Conservation (phyloP, 495 filamentous ascomycete species). For the Aspergillus coremiiformis region DNA sequence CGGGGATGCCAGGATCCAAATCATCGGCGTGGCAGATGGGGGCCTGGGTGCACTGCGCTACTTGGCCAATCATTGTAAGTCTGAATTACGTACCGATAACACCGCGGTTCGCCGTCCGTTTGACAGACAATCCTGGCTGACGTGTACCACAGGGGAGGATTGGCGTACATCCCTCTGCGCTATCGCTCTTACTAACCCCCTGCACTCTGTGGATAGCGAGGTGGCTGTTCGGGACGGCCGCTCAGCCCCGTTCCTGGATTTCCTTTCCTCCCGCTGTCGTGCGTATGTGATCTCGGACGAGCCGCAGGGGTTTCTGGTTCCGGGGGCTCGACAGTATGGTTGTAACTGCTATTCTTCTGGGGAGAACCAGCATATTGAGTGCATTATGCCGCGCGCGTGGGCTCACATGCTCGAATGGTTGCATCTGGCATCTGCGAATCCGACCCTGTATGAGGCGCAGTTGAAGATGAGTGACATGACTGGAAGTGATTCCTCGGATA, state of each 20-base stretch:
- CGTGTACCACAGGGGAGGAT: conserved; percentile 24
- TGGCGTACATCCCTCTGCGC: conserved; percentile 30
- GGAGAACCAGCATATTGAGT: conserved; percentile 31
- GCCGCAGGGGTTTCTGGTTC: conserved; percentile 40
- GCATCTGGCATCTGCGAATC: conserved; percentile 25
- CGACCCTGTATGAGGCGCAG: conserved; percentile 22
- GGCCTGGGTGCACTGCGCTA: conserved; percentile 47
- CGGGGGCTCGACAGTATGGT: conserved; percentile 30
- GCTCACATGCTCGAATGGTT: conserved; percentile 37
- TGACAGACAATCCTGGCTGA: no score
- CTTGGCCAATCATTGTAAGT: conserved; percentile 50
- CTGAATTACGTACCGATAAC: no score
- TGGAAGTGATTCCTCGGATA: not conserved
- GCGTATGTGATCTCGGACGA: conserved; percentile 50
- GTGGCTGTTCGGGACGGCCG: conserved; percentile 7
- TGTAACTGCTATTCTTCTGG: conserved; percentile 45
- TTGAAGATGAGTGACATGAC: conserved; percentile 9
- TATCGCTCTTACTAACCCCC: conserved; percentile 30
- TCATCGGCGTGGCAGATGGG: conserved; percentile 57
- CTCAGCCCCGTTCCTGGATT: conserved; percentile 21
- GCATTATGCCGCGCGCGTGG: conserved; percentile 36
- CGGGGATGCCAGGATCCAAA: conserved; percentile 46
- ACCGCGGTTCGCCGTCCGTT: no score
- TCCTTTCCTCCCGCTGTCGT: conserved; percentile 46
- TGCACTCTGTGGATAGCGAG: conserved; percentile 16